Conservation (phyloP, 2,329 filamentous ascomycete genomes). For the Penicillium sp. region DNA sequence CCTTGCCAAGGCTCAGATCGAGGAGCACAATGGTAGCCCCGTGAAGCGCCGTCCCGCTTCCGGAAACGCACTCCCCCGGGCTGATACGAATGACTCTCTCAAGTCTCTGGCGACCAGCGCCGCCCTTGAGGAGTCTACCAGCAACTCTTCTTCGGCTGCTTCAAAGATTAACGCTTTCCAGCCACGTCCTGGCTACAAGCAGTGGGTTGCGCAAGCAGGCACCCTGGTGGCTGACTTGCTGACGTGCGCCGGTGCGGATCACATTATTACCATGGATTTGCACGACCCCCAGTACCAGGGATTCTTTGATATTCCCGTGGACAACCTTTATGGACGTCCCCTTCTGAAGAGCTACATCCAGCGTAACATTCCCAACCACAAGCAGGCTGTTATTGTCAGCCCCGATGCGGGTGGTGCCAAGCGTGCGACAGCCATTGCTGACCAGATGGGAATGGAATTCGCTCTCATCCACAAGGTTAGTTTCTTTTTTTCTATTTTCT, state of each 20-base stretch:
- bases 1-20: constrained; percentile 67
- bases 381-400: constrained; percentile 87
- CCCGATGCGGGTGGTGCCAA: constrained; percentile 97
- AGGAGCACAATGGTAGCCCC: constrained; percentile 49
- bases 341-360: constrained; percentile 66
- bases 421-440: constrained; percentile 90
- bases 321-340: constrained; percentile 79
- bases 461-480: constrained; percentile 95
- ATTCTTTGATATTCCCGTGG: constrained; percentile 97
- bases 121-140: constrained; percentile 66
- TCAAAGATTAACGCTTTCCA: constrained; percentile 65
- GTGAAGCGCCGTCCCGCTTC: constrained; percentile 42
- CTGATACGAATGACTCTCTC: constrained; percentile 39
- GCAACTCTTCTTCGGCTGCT: constrained; percentile 53
- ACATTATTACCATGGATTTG: constrained; percentile 96
- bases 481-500: constrained; percentile 12
- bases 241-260: constrained; percentile 92
- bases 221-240: constrained; percentile 92
- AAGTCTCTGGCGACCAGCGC: constrained; percentile 43
- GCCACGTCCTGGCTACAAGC: constrained; percentile 90
- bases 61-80: constrained; percentile 41
- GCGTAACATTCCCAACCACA: constrained; percentile 79
- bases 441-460: constrained; percentile 90
- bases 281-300: constrained; percentile 97
- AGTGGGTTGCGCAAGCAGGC: constrained; percentile 97